These are phyloP conservation scores for Nitzschia sp. DNA, from an alignment of 108 stramenopile genomes.

Conservation along the genomic window DNA sequence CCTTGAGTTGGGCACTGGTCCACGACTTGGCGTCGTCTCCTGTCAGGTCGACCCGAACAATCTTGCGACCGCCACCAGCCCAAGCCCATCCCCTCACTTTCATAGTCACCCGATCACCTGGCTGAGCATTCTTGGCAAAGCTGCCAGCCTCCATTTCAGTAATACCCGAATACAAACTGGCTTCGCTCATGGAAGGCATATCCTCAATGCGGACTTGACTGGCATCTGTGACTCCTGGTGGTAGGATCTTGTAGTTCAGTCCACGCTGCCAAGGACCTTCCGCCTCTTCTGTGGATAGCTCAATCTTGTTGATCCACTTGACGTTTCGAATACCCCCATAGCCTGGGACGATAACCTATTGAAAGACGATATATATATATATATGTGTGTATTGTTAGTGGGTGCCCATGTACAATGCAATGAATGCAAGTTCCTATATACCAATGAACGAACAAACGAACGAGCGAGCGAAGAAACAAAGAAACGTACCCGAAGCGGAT, in stretches of 20 bases:
- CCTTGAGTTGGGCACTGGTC: slow-evolving; percentile 56
- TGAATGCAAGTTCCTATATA: not conserved
- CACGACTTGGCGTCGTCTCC: slow-evolving; percentile 75
- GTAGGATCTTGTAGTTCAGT: slow-evolving; percentile 85
- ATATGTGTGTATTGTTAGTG: too few relatives aligned
- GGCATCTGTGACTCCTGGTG: slow-evolving; percentile 76
- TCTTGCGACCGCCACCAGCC: slow-evolving; percentile 85
- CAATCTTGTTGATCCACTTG: slow-evolving; percentile 81
- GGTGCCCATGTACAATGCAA: too few relatives aligned
- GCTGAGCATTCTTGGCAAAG: slow-evolving; percentile 25
- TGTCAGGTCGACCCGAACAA: slow-evolving; percentile 83
- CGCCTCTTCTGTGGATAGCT: slow-evolving; percentile 61
- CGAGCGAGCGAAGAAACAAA: not conserved
- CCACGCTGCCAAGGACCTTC: slow-evolving; percentile 84
- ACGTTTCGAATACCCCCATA: slow-evolving; percentile 83
- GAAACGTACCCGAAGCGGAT: slow-evolving; percentile 76
- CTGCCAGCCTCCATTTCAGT: slow-evolving; percentile 43
- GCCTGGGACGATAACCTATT: slow-evolving; percentile 91
- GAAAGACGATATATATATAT: too few relatives aligned
- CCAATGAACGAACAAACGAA: not conserved
- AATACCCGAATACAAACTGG: slow-evolving; percentile 78
- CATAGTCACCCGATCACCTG: slow-evolving; percentile 64
- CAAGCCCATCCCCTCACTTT: slow-evolving; percentile 82
- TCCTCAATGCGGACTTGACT: slow-evolving; percentile 53
- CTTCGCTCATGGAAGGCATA: slow-evolving; percentile 79